Base-by-base conservation (phyloP, 768 basidiomycete genomes). In the Dioszegia crocea region DNA sequence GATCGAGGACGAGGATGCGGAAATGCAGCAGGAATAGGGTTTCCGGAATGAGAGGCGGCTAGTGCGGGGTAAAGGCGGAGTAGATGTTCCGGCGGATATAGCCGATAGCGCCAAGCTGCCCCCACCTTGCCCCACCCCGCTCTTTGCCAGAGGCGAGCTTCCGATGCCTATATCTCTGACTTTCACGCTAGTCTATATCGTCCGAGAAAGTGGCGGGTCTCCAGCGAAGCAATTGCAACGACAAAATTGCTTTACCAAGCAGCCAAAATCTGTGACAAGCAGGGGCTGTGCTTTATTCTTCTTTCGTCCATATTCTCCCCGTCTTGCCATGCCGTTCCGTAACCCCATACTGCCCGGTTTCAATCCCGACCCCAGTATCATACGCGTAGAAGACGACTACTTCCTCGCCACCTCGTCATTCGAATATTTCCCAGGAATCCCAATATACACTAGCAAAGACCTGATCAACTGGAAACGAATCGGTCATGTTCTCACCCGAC, bases 351-450 rank as follows among this genome's bases (percentile, higher is more conserved):
- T 67, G n/a, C 60, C 60, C 9, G 66, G 66, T 29, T 67, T 67
- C 66, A 68, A 68, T 49, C 67, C 67, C 1, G 67, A 68, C 52
- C 67, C 67, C 2, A 56, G 64, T n/a, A 63, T 68, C 27, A 36
- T 59, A 27, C 19, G 49, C 11, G 45, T 49, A 4, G 60, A 52
- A 12, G 9, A 44, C 17, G 60, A 53, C 45, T 67, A 65, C 59
- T 67, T 64, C 40, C 27, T 65, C 26, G 41, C 40, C n/a, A 67
- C 66, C 1, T 59, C 57, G 1, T 58, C 66, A 0, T 67, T 67
- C 56, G 66, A 64, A 33, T 67, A 50, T 57, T 67, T 59, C 26
- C 66, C 63, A 0, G 66, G 60, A 11, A 36, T 62, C 0, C 66
- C 66, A 12, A 57, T 67, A 2, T 67, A 67, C 51, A 64, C 62